These are phyloP conservation scores for Avena atlantica DNA, from an alignment of 176 grass and related monocot genomes.

Conservation along the genomic window DNA sequence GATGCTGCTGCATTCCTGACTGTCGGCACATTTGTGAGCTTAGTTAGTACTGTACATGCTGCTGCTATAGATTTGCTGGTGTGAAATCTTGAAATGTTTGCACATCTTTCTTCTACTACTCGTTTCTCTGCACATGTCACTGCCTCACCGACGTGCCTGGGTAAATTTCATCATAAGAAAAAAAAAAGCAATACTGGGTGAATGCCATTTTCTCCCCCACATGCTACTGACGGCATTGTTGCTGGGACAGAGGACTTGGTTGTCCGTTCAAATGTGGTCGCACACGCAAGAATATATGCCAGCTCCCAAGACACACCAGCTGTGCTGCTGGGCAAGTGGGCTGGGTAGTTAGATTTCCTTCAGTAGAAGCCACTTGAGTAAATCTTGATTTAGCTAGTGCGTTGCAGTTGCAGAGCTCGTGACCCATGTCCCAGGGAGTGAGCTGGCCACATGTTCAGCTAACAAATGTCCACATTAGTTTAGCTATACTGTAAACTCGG, in stretches of 20 bases:
- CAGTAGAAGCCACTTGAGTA: neutral
- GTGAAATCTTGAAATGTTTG: neutral
- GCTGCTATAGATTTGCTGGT: neutral
- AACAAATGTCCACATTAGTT: neutral
- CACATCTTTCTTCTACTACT: too few relatives aligned
- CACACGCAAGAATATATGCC: neutral
- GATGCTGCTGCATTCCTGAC: neutral
- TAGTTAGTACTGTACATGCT: too few relatives aligned
- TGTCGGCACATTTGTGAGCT: neutral
- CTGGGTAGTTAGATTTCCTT: neutral
- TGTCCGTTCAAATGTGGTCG: neutral
- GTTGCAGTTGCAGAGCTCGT: constrained; percentile 1
- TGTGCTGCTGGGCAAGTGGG: neutral
- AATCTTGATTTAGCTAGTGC: constrained; percentile 17
- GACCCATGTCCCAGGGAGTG: constrained; percentile 9
- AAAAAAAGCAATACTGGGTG: neutral
- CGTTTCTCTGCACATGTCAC: neutral
- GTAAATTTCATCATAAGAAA: neutral
- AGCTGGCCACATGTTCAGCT: neutral
- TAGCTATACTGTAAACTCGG: neutral
- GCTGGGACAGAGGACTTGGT: neutral
- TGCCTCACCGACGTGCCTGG: neutral
- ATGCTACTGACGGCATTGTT: neutral
- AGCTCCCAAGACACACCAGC: neutral
- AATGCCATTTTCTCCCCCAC: neutral